These are phyloP conservation scores for Aspergillus cejpii DNA, from an alignment of 2,329 filamentous ascomycete species.

Conservation along the genomic window DNA sequence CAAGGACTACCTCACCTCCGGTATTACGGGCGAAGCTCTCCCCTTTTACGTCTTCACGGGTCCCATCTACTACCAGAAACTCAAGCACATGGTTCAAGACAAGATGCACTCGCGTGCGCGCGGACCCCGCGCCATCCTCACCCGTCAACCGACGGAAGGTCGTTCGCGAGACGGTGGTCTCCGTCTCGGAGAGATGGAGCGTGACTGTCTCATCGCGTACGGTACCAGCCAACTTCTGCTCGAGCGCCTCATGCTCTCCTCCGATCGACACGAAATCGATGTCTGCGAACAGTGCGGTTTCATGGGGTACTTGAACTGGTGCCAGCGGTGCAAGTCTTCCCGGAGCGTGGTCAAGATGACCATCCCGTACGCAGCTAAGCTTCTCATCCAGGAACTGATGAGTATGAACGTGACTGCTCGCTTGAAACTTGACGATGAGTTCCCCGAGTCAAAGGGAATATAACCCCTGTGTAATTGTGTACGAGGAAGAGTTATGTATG, in stretches of 20 bases:
- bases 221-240: slow-evolving; percentile 86
- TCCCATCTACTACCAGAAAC: slow-evolving; percentile 97
- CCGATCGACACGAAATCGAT: slow-evolving; percentile 83
- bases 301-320: slow-evolving; percentile 94
- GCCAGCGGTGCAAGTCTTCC: slow-evolving; percentile 82
- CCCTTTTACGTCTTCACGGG: slow-evolving; percentile 98
- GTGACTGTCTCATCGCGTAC: slow-evolving; percentile 95
- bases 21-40: slow-evolving; percentile 87
- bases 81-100: slow-evolving; percentile 99
- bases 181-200: slow-evolving; percentile 95
- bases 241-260: slow-evolving; percentile 90
- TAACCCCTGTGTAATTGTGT: slow-evolving; percentile 12
- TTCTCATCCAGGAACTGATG: slow-evolving; percentile 89
- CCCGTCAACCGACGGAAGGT: slow-evolving; percentile 92
- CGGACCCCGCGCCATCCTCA: slow-evolving; percentile 84
- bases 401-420: slow-evolving; percentile 98
- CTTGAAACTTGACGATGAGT: slow-evolving; percentile 87
- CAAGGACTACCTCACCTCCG: slow-evolving; percentile 92
- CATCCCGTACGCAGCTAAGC: slow-evolving; percentile 94
- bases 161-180: slow-evolving; percentile 86
- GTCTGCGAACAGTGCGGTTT: slow-evolving; percentile 90
- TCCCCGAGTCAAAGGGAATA: slow-evolving; percentile 52
- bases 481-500: background rate
- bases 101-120: slow-evolving; percentile 97
- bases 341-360: slow-evolving; percentile 83